Evolutionary conservation across 2,329 filamentous ascomycete genomes (phyloP).

Genomic region (Aspergillus brasiliensis): DNA sequence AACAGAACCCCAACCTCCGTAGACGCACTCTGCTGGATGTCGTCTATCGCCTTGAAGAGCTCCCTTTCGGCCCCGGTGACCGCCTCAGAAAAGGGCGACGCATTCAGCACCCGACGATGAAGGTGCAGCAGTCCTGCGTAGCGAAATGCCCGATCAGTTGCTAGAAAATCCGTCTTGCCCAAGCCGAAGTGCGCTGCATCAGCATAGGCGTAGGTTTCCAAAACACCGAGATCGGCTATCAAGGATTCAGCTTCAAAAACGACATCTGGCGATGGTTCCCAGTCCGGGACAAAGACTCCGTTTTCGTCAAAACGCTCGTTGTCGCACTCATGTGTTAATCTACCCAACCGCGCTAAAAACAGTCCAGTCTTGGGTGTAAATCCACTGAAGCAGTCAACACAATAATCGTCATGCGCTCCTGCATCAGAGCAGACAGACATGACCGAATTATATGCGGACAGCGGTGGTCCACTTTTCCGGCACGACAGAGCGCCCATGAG

Average conservation of each 20-base stretch:
- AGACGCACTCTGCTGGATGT: conserved; percentile 65
- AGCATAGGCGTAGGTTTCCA: conserved; percentile 45
- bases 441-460: conserved; percentile 53
- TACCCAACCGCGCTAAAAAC: conserved; percentile 70
- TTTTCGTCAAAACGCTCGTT: conserved; percentile 62
- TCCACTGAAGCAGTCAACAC: conserved; percentile 79
- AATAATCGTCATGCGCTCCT: conserved; percentile 62
- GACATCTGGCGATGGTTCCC: conserved; percentile 61
- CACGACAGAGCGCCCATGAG: conserved; percentile 73
- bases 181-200: conserved; percentile 44
- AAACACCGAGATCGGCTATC: conserved; percentile 62
- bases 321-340: conserved; percentile 70
- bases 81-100: conserved; percentile 56
- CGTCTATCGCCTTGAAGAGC: conserved; percentile 64
- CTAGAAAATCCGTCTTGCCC: conserved; percentile 54
- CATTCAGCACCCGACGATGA: conserved; percentile 70
- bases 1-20: conserved; percentile 77
- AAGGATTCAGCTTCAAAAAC: conserved; percentile 61
- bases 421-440: conserved; percentile 51
- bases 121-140: conserved; percentile 77
- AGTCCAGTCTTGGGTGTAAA: conserved; percentile 73
- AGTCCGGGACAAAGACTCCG: conserved; percentile 54
- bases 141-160: conserved; percentile 77
- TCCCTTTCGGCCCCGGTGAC: conserved; percentile 66
- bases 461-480: conserved; percentile 55